Evolutionary conservation across 2,329 filamentous ascomycete genomes (phyloP).

Genomic region (Beauveria rudraprayagi): DNA sequence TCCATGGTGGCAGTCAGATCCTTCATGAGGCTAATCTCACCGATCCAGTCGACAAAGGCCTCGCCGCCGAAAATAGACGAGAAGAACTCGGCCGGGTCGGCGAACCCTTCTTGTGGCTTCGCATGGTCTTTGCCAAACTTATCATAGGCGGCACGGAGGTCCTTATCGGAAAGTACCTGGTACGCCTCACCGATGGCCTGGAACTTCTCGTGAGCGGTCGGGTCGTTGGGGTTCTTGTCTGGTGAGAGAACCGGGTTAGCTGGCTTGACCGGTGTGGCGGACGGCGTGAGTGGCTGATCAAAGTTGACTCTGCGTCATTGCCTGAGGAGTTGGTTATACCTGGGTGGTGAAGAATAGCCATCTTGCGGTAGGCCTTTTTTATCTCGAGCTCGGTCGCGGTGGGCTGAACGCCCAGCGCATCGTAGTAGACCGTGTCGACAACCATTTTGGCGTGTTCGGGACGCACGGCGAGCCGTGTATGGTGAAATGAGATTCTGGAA

Average conservation of each 20-base stretch:
- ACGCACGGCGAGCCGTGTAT: neutral
- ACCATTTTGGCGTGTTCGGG: constrained; percentile 53
- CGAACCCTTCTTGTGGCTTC: constrained; percentile 84
- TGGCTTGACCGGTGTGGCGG: neutral
- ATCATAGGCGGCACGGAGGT: constrained; percentile 87
- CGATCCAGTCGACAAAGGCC: constrained; percentile 92
- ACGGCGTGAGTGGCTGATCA: neutral
- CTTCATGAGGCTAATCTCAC: constrained; percentile 97
- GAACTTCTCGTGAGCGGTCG: constrained; percentile 87
- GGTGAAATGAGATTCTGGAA: neutral
- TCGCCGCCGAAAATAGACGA: constrained; percentile 97
- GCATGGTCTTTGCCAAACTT: constrained; percentile 95
- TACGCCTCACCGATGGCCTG: constrained; percentile 73
- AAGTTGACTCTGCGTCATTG: neutral
- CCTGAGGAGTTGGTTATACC: constrained; percentile 39
- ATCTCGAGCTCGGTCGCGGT: constrained; percentile 87
- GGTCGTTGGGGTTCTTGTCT: constrained; percentile 98
- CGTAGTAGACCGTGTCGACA: constrained; percentile 82
- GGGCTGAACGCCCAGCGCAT: constrained; percentile 74
- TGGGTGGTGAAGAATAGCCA: constrained; percentile 88
- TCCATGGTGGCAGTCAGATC: constrained; percentile 98
- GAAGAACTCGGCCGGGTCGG: constrained; percentile 96
- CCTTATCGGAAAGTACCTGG: constrained; percentile 76
- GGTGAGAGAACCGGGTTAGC: constrained; percentile 12
- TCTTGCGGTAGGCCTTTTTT: constrained; percentile 93